Base-by-base conservation (phyloP, 2,329 filamentous ascomycete species). In the Hypoxylon sp. region DNA sequence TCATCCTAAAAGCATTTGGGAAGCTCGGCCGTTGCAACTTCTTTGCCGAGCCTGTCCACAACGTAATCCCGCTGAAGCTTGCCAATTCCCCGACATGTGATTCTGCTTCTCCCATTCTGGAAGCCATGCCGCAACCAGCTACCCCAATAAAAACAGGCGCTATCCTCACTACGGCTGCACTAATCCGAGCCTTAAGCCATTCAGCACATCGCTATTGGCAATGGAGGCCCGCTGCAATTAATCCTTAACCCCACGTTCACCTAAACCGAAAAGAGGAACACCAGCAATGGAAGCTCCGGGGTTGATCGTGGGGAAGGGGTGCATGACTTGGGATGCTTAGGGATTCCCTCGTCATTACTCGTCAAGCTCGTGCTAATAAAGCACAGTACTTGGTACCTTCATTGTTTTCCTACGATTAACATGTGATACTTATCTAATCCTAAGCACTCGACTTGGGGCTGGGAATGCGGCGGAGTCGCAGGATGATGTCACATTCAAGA, bases 71-170 rank as follows among this genome's bases (percentile, higher is more conserved):
- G 37, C 16, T 29, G 19, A 15, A 16, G 31, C 38, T 43, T 43
- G 21, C 32, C 43, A 35, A n/a, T n/a, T n/a, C 15, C n/a, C 43
- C 47, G 48, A 52, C 56, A 59, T 59, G 56, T 59, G 56, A 59
- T 59, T 52, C 41, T 48, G 12, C 4, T n/a, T 35, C 21, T 31
- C 44, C 31, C 12, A 16, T 45, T 31, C 34, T 48, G 26, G 45
- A 47, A 44, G 19, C 29, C 17, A 46, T 36, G 29, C 48, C 44
- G 55, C 21, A 56, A 59, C 17, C 55, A 56, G 44, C 25, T 31
- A 50, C 27, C n/a, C n/a, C n/a, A n/a, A n/a, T n/a, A n/a, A n/a
- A n/a, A n/a, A 11, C 12, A 29, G 13, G 16, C 16, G 16, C 7
- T 40, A 11, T 12, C 16, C 30, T 47, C 21, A 26, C 45, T 50